Percentiles rank a stretch among this genome's conserved stretches.
These are phyloP conservation scores for Oryza australiensis DNA, from an alignment of 176 grass and related monocot genomes.

Conservation along the genomic window DNA sequence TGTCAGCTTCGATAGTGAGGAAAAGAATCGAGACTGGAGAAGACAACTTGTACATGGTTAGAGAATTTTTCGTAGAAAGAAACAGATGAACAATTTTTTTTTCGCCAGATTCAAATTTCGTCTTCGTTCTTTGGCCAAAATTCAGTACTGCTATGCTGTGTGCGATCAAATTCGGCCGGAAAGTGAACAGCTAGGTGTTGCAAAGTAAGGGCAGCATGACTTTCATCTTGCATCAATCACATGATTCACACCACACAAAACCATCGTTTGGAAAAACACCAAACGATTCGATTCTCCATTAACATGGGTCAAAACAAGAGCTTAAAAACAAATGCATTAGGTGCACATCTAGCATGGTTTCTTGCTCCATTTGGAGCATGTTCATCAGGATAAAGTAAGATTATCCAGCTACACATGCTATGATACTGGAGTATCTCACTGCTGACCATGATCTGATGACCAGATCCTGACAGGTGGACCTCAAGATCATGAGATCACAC, in stretches of 20 bases:
- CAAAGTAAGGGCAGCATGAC: not conserved
- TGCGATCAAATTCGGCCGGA: not conserved
- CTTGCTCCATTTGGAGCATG: not conserved
- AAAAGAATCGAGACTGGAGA: not conserved
- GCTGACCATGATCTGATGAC: not conserved
- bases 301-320: not conserved
- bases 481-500: not conserved
- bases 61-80: constrained; percentile 29
- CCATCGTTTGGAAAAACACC: not conserved
- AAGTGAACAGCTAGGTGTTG: not conserved
- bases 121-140: not conserved
- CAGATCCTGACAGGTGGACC: not conserved
- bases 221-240: not conserved
- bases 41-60: constrained; percentile 25
- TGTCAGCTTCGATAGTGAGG: constrained; percentile 35
- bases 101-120: not conserved
- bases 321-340: not conserved
- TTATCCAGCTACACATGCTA: not conserved
- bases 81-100: not conserved
- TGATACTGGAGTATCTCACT: no score
- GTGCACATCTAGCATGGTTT: not conserved
- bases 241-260: not conserved
- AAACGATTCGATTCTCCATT: not conserved
- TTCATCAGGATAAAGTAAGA: not conserved
- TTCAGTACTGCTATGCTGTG: not conserved